phyloP scores from a whole-genome alignment of 805 yeast species.

The Saccharomyces kudriavzevii region DNA sequence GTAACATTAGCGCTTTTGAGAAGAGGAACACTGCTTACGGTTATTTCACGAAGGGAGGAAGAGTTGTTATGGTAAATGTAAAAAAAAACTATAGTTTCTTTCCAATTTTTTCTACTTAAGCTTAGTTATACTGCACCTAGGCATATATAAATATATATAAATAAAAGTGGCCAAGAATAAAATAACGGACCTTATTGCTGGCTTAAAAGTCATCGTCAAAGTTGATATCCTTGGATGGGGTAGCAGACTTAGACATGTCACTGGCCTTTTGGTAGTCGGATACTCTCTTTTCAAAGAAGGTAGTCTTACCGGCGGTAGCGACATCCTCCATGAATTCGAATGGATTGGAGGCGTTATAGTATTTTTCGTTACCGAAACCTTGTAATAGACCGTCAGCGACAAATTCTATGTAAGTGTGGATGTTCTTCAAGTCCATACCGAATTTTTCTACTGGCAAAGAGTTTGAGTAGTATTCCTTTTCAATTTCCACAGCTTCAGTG shows the following conservation, averaged over 20 bases:
- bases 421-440: slow-evolving; percentile 84
- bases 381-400: slow-evolving; percentile 89
- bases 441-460: slow-evolving; percentile 83
- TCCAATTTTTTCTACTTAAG: background rate
- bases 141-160: background rate
- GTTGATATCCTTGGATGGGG: slow-evolving; percentile 49
- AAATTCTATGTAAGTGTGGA: slow-evolving; percentile 95
- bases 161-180: background rate
- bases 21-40: too few species aligned
- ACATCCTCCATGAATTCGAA: slow-evolving; percentile 98
- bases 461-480: slow-evolving; percentile 83
- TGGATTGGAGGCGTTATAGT: slow-evolving; percentile 82
- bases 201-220: slow-evolving; percentile 87
- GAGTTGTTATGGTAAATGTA: background rate
- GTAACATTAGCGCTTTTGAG: background rate
- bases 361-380: slow-evolving; percentile 82
- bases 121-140: background rate
- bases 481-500: slow-evolving; percentile 89
- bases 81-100: background rate
- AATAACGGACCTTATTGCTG: background rate
- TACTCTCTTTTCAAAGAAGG: slow-evolving; percentile 96
- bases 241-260: slow-evolving; percentile 72
- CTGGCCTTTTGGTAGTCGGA: slow-evolving; percentile 98
- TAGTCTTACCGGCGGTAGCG: slow-evolving; percentile 94
- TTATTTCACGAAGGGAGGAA: background rate